A percentile compares a stretch with the other conserved stretches of the same genome.
Evolutionary conservation across 2,329 filamentous ascomycete genomes (phyloP).

Genomic region (Neopestalotiopsis sp.): DNA sequence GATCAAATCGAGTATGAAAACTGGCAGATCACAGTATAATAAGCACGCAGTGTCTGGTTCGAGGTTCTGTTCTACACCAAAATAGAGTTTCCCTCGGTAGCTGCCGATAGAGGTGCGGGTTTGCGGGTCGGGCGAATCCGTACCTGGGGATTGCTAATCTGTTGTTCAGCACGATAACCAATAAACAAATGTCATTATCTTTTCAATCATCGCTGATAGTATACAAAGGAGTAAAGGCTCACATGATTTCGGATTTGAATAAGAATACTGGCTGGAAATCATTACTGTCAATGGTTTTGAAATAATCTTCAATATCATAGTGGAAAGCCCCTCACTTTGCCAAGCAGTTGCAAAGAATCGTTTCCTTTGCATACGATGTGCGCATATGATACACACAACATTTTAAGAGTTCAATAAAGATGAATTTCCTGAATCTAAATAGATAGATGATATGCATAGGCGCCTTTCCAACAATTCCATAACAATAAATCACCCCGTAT

Average conservation of each 20-base stretch:
- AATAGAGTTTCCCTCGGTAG: slow-evolving; percentile 4
- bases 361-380: too few relatives aligned
- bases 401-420: too few relatives aligned
- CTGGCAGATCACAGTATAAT: background rate
- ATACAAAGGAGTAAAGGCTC: background rate
- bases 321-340: background rate
- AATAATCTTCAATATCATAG: too few relatives aligned
- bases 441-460: too few relatives aligned
- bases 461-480: too few relatives aligned
- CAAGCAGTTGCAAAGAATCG: background rate
- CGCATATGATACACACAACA: background rate
- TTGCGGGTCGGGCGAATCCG: slow-evolving; percentile 14
- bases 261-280: background rate
- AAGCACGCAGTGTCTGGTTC: background rate
- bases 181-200: slow-evolving; percentile 7
- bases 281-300: background rate
- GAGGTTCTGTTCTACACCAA: too few relatives aligned
- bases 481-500: too few relatives aligned
- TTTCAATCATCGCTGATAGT: background rate
- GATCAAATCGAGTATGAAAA: background rate
- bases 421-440: too few relatives aligned
- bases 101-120: slow-evolving; percentile 8
- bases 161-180: background rate
- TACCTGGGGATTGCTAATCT: background rate
- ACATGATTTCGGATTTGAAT: background rate